These are phyloP conservation scores for Diaporthe humulicola DNA, from an alignment of 2,329 filamentous ascomycete species.

Conservation along the genomic window DNA sequence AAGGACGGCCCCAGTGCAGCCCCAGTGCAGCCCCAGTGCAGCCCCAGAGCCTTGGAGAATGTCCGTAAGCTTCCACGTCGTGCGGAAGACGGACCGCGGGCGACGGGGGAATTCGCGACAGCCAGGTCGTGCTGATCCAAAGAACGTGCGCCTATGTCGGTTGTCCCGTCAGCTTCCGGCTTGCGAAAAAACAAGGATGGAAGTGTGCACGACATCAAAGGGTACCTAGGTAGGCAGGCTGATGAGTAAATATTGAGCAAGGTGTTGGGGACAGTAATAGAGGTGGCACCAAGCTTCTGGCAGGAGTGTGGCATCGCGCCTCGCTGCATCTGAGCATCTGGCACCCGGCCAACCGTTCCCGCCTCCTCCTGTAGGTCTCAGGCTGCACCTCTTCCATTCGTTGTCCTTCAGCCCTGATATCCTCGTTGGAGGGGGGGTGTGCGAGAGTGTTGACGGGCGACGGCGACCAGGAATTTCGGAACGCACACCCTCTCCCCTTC, in stretches of 20 bases:
- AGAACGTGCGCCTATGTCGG: neutral
- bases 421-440: neutral
- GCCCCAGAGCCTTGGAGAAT: constrained; percentile 6
- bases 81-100: neutral
- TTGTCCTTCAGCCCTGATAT: constrained; percentile 34
- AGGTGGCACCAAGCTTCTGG: constrained; percentile 24
- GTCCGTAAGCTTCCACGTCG: neutral
- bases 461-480: neutral
- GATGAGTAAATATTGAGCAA: neutral
- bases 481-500: neutral
- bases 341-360: constrained; percentile 29
- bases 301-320: constrained; percentile 27
- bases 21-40: neutral
- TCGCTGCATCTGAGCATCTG: constrained; percentile 24
- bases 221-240: neutral
- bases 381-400: constrained; percentile 8
- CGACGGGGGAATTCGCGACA: neutral
- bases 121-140: neutral
- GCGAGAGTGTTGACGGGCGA: neutral
- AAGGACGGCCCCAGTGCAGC: neutral
- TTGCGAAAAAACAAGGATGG: neutral
- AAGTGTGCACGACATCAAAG: neutral
- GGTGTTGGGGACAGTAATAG: neutral
- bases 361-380: constrained; percentile 22
- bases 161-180: neutral